phyloP scores from a whole-genome alignment of 176 grass and related monocot genomes.

The Coix lacrymajobi region DNA sequence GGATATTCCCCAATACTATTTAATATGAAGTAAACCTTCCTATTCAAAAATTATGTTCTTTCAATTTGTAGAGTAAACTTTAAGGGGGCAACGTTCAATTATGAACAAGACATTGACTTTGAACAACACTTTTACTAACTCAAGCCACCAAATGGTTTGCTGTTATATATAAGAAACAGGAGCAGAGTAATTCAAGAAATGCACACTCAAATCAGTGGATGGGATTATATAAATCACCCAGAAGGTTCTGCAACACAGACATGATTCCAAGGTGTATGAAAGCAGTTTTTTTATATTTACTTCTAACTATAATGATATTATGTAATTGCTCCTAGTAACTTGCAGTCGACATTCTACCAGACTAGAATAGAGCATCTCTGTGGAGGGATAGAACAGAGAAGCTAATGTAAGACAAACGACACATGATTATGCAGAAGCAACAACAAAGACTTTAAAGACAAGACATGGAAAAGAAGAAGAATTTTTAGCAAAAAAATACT shows the following conservation, averaged over 20 bases:
- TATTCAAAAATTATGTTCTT: neutral
- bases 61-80: neutral
- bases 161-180: neutral
- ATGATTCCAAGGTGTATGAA: neutral
- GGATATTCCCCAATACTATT: neutral
- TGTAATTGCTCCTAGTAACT: neutral
- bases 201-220: neutral
- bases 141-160: neutral
- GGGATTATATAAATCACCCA: neutral
- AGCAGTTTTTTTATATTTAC: neutral
- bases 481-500: constrained; percentile 50
- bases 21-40: neutral
- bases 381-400: neutral
- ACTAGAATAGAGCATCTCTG: constrained; percentile 12
- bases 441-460: neutral
- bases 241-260: neutral
- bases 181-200: constrained; percentile 7
- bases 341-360: neutral
- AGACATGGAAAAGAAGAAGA: neutral
- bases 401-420: neutral
- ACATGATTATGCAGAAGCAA: constrained; percentile 5
- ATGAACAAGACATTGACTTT: neutral
- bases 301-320: neutral
- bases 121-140: neutral
- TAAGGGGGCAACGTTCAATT: neutral